A percentile compares a stretch with the other conserved stretches of the same genome.
Conservation (phyloP, 2,329 filamentous ascomycete genomes). For the Canariomyces notabilis region DNA sequence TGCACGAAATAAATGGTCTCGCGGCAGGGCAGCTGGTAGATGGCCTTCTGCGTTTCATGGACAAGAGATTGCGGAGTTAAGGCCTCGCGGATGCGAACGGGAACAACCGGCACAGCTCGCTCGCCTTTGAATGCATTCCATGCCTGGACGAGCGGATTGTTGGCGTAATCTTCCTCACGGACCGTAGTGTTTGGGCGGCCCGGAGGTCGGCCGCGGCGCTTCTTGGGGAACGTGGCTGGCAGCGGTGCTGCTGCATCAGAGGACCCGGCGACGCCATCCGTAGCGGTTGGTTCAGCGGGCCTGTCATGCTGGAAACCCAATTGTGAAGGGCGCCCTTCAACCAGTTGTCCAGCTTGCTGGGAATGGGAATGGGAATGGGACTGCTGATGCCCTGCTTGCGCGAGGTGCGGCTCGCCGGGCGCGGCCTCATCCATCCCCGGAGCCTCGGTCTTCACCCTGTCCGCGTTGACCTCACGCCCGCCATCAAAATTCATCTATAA, state of each 20-base stretch:
- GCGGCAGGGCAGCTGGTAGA: constrained; percentile 23
- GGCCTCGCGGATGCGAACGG: constrained; percentile 23
- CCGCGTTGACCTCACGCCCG: neutral
- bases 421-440: neutral
- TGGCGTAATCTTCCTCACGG: constrained; percentile 24
- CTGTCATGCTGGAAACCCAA: neutral
- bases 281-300: neutral
- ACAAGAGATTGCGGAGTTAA: constrained; percentile 21
- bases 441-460: neutral
- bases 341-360: neutral
- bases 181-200: constrained; percentile 26
- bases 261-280: neutral
- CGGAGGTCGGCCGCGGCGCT: constrained; percentile 26
- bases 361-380: no score
- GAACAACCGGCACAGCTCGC: constrained; percentile 16
- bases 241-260: constrained; percentile 1
- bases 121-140: constrained; percentile 25
- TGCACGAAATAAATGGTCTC: constrained; percentile 27
- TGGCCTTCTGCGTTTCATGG: constrained; percentile 25
- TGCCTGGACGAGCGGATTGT: constrained; percentile 21
- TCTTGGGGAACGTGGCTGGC: constrained; percentile 23
- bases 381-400: no score
- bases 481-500: neutral
- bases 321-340: neutral
- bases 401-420: neutral